Conservation (phyloP, 148 eudicot genomes). For the Pouteria glomerata region DNA sequence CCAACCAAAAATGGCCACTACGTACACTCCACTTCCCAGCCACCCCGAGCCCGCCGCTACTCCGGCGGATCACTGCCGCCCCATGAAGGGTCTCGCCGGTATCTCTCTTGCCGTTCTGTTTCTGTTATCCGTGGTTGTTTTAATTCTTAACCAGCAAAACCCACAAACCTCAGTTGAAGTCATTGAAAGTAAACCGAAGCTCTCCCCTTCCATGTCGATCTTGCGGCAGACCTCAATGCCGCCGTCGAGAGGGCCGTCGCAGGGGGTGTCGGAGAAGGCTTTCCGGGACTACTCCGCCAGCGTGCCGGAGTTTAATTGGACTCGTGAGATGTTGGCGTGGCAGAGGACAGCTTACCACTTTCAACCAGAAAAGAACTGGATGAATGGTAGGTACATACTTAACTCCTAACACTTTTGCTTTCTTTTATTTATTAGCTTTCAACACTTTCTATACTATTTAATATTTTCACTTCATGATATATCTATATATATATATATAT, state of each 20-base stretch:
- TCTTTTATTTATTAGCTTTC: neutral
- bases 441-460: too few species aligned
- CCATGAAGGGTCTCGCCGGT: neutral
- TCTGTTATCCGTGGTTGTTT: constrained; percentile 3
- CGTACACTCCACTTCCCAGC: constrained; percentile 2
- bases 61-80: neutral
- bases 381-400: constrained; percentile 54
- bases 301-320: constrained; percentile 45
- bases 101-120: neutral
- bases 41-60: neutral
- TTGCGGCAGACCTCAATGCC: constrained; percentile 6
- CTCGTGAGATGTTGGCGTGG: constrained; percentile 68
- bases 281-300: constrained; percentile 17
- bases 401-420: neutral
- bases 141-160: constrained; percentile 21
- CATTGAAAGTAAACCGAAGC: neutral
- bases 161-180: neutral
- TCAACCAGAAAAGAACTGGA: constrained; percentile 85
- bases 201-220: neutral
- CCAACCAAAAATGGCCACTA: too few species aligned
- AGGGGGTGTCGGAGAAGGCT: constrained; percentile 65
- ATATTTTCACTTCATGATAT: too few species aligned
- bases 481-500: too few species aligned
- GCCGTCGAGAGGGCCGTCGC: constrained; percentile 44
- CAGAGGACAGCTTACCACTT: constrained; percentile 79